A percentile compares a stretch with the other conserved stretches of the same genome.
Evolutionary conservation across 2,329 filamentous ascomycete genomes (phyloP).

Genomic region (Simplicillium sp.): DNA sequence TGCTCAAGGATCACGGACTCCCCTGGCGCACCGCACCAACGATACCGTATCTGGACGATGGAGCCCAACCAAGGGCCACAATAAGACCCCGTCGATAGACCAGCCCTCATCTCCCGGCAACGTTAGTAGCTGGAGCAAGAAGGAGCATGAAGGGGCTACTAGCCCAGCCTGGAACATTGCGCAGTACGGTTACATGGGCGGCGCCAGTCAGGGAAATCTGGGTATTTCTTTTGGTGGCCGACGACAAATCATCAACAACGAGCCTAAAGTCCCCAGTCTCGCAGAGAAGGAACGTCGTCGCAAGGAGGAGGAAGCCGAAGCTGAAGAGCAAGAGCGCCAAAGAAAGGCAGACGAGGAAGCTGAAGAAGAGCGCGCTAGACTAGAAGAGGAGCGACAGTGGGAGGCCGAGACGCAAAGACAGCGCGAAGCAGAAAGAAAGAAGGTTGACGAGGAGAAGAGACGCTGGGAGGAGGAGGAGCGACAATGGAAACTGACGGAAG

Average conservation of each 20-base stretch:
- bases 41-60: conserved; percentile 45
- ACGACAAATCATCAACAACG: conserved; percentile 81
- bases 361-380: conserved; percentile 52
- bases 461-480: conserved; percentile 70
- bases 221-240: conserved; percentile 87
- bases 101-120: conserved; percentile 41
- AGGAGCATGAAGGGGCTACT: conserved; percentile 68
- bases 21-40: conserved; percentile 33
- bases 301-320: conserved; percentile 47
- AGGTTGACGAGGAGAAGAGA: conserved; percentile 58
- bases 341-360: conserved; percentile 36
- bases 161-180: conserved; percentile 96
- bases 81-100: conserved; percentile 37
- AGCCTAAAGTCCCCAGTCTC: conserved; percentile 68
- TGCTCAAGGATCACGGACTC: conserved; percentile 29
- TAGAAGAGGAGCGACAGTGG: conserved; percentile 58
- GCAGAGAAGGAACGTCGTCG: conserved; percentile 72
- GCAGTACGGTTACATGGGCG: conserved; percentile 97
- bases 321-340: conserved; percentile 41
- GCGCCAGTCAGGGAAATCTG: conserved; percentile 89
- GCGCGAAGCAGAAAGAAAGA: conserved; percentile 50
- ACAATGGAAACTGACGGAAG: conserved; percentile 69
- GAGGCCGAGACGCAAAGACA: conserved; percentile 53
- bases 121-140: conserved; percentile 86
- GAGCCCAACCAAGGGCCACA: conserved; percentile 55